Conservation (phyloP, 345 rosid genomes). For the Psidium guajava region DNA sequence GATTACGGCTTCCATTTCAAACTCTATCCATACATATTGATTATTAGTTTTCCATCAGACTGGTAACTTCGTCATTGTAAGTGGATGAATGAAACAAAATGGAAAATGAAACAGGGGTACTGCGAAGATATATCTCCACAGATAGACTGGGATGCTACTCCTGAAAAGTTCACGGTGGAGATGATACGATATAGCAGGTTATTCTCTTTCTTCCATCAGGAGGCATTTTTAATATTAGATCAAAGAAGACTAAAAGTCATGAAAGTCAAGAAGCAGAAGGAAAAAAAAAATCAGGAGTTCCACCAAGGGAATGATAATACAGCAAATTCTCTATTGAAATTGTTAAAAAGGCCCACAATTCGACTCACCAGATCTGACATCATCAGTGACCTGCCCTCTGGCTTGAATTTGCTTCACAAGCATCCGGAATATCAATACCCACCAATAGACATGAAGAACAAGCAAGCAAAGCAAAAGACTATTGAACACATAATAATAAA, state of each 20-base stretch:
- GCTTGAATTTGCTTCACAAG: conserved; percentile 71
- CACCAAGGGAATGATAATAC: not conserved
- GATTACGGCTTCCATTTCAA: not conserved
- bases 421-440: conserved; percentile 84
- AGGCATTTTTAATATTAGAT: not conserved
- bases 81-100: not conserved
- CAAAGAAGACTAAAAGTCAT: not conserved
- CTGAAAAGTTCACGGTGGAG: not conserved
- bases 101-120: not conserved
- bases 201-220: not conserved
- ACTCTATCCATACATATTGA: not conserved
- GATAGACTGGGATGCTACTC: not conserved
- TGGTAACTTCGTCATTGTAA: not conserved
- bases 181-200: not conserved
- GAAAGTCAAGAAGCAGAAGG: not conserved
- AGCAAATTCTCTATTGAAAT: not conserved
- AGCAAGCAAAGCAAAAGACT: conserved; percentile 62
- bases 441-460: conserved; percentile 87
- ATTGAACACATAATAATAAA: conserved; percentile 76
- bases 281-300: not conserved
- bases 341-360: not conserved
- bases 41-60: not conserved
- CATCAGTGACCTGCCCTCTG: conserved; percentile 67
- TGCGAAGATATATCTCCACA: not conserved
- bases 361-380: conserved; percentile 76